Conservation (phyloP, 306 rosid species). For the Vigna angularis region DNA sequence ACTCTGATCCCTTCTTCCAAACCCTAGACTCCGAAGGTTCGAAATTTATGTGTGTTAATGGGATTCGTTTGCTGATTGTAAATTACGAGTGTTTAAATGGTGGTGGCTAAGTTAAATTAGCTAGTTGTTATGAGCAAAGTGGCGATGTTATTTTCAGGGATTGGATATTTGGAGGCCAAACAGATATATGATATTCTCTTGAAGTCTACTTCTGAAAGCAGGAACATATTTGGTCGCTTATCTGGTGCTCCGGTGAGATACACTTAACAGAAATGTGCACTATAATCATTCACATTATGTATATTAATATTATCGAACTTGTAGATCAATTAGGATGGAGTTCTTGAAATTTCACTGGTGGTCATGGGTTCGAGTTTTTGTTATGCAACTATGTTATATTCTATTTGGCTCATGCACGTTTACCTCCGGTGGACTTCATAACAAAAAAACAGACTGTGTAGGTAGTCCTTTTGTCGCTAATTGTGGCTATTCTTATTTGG, state of each 20-base stretch:
- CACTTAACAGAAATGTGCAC: not conserved
- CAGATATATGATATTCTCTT: conserved; percentile 71
- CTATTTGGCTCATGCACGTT: not conserved
- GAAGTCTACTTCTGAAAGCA: conserved; percentile 79
- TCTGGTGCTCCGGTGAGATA: conserved; percentile 85
- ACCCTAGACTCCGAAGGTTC: conserved; percentile 79
- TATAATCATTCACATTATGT: not conserved
- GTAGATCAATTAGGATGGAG: not conserved
- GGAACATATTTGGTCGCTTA: conserved; percentile 90
- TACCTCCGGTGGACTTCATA: not conserved
- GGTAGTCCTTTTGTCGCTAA: not conserved
- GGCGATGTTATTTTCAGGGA: conserved; percentile 57
- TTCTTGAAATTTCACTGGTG: too few species aligned
- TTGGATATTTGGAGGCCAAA: conserved; percentile 86
- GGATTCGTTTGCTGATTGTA: not conserved
- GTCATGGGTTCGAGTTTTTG: too few species aligned
- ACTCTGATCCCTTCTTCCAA: conserved; percentile 72
- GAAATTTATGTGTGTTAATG: not conserved
- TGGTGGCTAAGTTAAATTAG: not conserved
- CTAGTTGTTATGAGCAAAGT: conserved; percentile 17
- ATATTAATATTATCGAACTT: not conserved
- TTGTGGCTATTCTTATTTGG: conserved; percentile 13
- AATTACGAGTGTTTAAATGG: not conserved
- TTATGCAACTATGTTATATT: too few species aligned
- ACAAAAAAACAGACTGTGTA: not conserved